Evolutionary conservation across 345 rosid species (phyloP), one percentile per base, ranked within the genome.

Genomic region (Litchi chinensis): DNA sequence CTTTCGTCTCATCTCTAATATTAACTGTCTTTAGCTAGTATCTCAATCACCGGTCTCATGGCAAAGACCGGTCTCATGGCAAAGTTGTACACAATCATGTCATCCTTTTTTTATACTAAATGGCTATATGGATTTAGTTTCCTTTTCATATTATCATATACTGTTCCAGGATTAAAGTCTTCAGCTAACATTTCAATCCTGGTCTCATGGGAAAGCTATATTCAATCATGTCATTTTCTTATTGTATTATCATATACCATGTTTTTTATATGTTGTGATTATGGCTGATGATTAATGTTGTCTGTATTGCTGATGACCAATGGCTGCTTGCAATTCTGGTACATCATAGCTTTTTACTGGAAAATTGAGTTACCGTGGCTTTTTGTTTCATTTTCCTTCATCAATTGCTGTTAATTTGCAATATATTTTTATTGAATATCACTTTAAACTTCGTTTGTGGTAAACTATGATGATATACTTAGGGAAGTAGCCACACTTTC

Each of bases 401-500:
- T 67, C 65, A 50, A 12, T 50, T 52, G 52, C 18, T 73, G 22
- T 57, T 19, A 9, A 15, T 54, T 75, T 79, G 76, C 26, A 50
- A 56, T 32, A 8, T 40, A 28, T 59, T 39, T 70, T 44, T 63
- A 63, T 60, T 22, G 39, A 37, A 46, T 78, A 19, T 32, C 70
- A 65, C 70, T 67, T 66, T 65, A 65, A 54, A 46, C 60, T 78
- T 43, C 79, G 50, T 83, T 68, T 68, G 43, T 68, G 71, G 75
- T 82, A 46, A 73, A 82, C 66, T 79, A 52, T 84, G 19, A 32
- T 73, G 87, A 84, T 84, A 59, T 89, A 63, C 81, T 82, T 83
- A 95, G 99, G 90, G 99, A 95, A 87, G 99, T 95, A 77, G 93
- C 98, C 12, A 95, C 99, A 56, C 97, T 95, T 77, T 92, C 99